Conservation (phyloP, 768 basidiomycete genomes). For the Leccinum fibrillosum region DNA sequence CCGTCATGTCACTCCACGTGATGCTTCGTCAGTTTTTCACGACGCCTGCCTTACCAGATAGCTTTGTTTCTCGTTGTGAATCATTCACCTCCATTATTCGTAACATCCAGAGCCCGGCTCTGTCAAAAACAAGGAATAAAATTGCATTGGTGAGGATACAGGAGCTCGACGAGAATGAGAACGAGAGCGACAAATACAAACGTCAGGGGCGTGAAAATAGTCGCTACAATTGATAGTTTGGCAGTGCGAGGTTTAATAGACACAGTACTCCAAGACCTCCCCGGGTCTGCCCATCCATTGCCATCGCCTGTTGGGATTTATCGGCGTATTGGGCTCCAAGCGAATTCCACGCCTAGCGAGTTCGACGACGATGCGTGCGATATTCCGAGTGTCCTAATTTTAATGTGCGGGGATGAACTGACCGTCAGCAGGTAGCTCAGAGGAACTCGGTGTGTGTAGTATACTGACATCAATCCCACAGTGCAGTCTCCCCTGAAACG, state of each 20-base stretch:
- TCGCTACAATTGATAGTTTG: background rate
- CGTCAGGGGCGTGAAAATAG: background rate
- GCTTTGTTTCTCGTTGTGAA: background rate
- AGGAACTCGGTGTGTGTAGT: slow-evolving; percentile 1
- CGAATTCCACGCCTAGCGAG: slow-evolving; percentile 67
- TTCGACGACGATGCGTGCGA: slow-evolving; percentile 76
- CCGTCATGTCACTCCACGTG: too few species aligned
- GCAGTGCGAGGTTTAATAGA: slow-evolving; percentile 17
- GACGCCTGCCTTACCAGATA: background rate
- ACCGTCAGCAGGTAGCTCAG: slow-evolving; percentile 2
- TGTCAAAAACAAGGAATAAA: background rate
- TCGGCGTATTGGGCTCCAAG: slow-evolving; percentile 70
- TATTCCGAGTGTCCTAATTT: slow-evolving; percentile 81
- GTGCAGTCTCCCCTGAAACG: slow-evolving; percentile 83
- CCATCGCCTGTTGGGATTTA: slow-evolving; percentile 69
- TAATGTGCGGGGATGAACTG: slow-evolving; percentile 2
- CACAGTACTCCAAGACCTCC: slow-evolving; percentile 51
- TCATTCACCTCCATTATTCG: background rate
- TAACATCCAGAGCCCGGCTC: background rate
- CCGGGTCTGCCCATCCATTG: slow-evolving; percentile 83
- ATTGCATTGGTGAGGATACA: slow-evolving; percentile 1
- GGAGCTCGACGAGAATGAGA: background rate
- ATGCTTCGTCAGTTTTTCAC: too few species aligned
- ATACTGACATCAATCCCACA: slow-evolving; percentile 85
- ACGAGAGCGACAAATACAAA: background rate